These are phyloP conservation scores for Aspergillus wentii DNA, from an alignment of 495 filamentous ascomycete genomes.

Conservation along the genomic window DNA sequence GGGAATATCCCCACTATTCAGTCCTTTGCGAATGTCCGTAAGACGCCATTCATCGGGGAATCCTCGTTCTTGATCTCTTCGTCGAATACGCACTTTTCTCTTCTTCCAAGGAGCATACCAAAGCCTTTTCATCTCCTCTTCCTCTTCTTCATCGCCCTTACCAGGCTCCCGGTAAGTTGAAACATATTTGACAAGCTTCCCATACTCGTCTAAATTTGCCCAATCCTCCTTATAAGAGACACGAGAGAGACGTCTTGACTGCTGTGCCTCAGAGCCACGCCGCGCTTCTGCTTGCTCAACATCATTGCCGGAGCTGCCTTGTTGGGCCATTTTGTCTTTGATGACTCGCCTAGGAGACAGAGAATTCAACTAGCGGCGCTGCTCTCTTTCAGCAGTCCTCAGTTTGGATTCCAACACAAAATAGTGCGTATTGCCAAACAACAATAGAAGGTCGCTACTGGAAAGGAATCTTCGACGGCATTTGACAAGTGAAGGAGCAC, in stretches of 20 bases:
- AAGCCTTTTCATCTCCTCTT: slow-evolving; percentile 30
- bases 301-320: slow-evolving; percentile 15
- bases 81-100: slow-evolving; percentile 43
- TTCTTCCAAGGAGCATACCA: slow-evolving; percentile 58
- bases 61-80: slow-evolving; percentile 25
- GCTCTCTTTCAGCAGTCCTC: background rate
- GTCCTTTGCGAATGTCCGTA: slow-evolving; percentile 61
- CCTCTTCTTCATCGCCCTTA: slow-evolving; percentile 16
- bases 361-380: background rate
- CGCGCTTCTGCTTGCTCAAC: slow-evolving; percentile 13
- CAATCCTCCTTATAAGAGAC: slow-evolving; percentile 35
- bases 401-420: too few relatives aligned
- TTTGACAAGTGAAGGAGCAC: too few relatives aligned
- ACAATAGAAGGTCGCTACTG: too few relatives aligned
- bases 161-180: slow-evolving; percentile 55
- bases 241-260: slow-evolving; percentile 32
- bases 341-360: background rate
- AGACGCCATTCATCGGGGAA: slow-evolving; percentile 68
- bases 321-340: background rate
- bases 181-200: slow-evolving; percentile 57
- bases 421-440: too few relatives aligned
- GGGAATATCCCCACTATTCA: slow-evolving; percentile 50
- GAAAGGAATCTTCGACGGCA: too few relatives aligned
- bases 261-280: slow-evolving; percentile 9
- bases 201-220: slow-evolving; percentile 44